Evolutionary conservation across 2,329 filamentous ascomycete genomes (phyloP).

Genomic region (Colletotrichum limetticola): DNA sequence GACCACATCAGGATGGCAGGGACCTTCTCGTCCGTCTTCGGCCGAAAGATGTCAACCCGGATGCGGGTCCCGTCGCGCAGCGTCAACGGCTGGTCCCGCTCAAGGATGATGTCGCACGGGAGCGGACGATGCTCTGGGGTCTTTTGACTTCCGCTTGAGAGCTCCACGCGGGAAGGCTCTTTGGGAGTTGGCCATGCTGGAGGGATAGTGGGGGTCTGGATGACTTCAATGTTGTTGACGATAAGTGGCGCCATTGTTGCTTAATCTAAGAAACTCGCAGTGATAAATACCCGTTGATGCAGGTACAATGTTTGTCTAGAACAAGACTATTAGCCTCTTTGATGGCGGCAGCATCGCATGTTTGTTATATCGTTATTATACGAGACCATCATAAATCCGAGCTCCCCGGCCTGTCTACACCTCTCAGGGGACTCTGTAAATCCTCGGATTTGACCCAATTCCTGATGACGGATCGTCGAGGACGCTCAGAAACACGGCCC

Average conservation of each 20-base stretch:
- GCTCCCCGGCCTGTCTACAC: background rate
- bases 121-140: background rate
- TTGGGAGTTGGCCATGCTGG: slow-evolving; percentile 14
- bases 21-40: slow-evolving; percentile 15
- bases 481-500: background rate
- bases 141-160: background rate
- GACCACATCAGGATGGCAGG: slow-evolving; percentile 20
- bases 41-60: slow-evolving; percentile 13
- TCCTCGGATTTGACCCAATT: background rate
- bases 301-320: background rate
- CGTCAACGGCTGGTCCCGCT: background rate
- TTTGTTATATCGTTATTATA: background rate
- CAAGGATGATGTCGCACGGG: slow-evolving; percentile 15
- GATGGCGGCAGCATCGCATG: background rate
- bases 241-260: slow-evolving; percentile 12
- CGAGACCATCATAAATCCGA: background rate
- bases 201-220: background rate
- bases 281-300: background rate
- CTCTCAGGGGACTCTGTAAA: background rate
- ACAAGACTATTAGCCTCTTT: background rate
- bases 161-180: slow-evolving; percentile 7
- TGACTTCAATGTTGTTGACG: slow-evolving; percentile 8
- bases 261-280: background rate
- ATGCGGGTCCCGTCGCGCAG: slow-evolving; percentile 14
- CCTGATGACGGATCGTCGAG: background rate